These are phyloP conservation scores for Moesziomyces aphidis DNA, from an alignment of 1,284 basidiomycete species.

Conservation along the genomic window DNA sequence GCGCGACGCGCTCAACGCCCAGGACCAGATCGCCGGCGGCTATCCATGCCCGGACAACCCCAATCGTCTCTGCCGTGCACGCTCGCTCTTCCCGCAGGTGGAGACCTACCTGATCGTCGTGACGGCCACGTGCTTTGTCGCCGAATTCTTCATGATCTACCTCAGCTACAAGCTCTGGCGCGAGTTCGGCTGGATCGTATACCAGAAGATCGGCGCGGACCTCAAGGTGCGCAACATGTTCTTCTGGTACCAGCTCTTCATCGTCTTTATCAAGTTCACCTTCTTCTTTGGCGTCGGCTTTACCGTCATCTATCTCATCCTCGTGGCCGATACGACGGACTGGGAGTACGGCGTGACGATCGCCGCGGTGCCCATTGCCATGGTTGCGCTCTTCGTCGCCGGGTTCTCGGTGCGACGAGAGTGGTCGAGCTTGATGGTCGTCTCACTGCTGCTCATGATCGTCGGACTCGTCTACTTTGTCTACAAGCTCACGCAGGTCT, in stretches of 20 bases:
- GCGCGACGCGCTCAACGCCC: conserved; percentile 44
- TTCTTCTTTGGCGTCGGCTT: conserved; percentile 61
- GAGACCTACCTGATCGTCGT: conserved; percentile 54
- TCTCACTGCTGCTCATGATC: conserved; percentile 49
- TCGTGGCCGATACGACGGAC: conserved; percentile 50
- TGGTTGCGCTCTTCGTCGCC: conserved; percentile 50
- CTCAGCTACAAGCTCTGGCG: conserved; percentile 52
- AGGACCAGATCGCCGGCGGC: conserved; percentile 33
- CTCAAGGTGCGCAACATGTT: conserved; percentile 50
- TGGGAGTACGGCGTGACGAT: conserved; percentile 59
- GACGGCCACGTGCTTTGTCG: conserved; percentile 45
- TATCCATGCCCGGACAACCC: conserved; percentile 36
- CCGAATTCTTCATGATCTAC: conserved; percentile 45
- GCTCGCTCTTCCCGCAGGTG: conserved; percentile 42
- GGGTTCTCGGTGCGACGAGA: conserved; percentile 55
- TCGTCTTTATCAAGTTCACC: conserved; percentile 60
- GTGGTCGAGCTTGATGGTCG: conserved; percentile 50
- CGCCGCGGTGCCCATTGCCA: conserved; percentile 55
- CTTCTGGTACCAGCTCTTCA: conserved; percentile 60
- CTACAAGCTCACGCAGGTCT: conserved; percentile 54
- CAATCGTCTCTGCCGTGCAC: conserved; percentile 24
- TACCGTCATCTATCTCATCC: conserved; percentile 58
- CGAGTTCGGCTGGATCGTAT: conserved; percentile 63
- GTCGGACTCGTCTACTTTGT: conserved; percentile 54
- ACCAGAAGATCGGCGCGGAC: conserved; percentile 61